phyloP scores from a whole-genome alignment of 345 rosid species.

The Heritiera littoralis region DNA sequence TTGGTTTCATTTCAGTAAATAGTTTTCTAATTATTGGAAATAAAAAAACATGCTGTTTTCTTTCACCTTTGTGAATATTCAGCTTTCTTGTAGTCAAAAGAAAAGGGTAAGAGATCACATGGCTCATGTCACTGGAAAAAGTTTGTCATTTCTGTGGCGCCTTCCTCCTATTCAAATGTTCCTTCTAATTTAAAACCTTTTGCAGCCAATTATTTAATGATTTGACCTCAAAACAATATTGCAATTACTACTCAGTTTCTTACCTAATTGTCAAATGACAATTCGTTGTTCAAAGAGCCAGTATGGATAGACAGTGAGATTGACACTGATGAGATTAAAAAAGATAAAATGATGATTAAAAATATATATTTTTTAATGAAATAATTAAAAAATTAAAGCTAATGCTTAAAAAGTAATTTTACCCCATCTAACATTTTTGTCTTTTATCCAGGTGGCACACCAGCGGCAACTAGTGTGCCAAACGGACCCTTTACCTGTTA shows the following conservation, averaged over 20 bases:
- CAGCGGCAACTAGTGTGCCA: no score
- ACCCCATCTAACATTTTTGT: no score
- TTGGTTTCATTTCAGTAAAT: not conserved
- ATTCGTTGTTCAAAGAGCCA: no score
- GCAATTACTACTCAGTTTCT: not conserved
- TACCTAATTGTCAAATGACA: not conserved
- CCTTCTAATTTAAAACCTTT: not conserved
- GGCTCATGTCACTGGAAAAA: not conserved
- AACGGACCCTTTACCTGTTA: no score
- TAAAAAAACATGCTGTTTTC: not conserved
- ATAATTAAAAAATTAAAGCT: no score
- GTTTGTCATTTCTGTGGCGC: not conserved
- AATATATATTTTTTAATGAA: no score
- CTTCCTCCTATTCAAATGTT: slow-evolving; percentile 5
- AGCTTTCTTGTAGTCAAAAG: not conserved
- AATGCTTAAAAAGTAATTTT: no score
- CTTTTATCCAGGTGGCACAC: no score
- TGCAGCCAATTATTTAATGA: not conserved
- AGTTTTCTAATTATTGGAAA: not conserved
- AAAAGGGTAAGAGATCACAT: not conserved
- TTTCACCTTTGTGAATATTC: not conserved
- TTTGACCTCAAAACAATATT: slow-evolving; percentile 1
- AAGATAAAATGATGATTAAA: no score
- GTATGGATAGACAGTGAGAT: no score
- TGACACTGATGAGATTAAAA: no score